Evolutionary conservation across 108 stramenopile genomes (phyloP).

Genomic region (Epithemia pelagica): DNA sequence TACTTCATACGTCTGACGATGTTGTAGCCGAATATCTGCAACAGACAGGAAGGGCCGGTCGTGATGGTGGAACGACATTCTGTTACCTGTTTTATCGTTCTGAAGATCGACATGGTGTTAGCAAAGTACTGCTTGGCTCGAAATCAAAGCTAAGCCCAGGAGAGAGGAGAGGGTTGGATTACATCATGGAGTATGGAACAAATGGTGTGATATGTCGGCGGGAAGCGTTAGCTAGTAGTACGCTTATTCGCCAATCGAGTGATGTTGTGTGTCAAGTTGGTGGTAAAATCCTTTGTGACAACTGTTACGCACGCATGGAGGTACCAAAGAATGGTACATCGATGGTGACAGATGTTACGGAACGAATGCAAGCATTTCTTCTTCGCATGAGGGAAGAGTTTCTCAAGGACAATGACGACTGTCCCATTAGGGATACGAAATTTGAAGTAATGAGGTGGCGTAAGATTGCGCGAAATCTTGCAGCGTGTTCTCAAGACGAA

Average conservation of each 20-base stretch:
- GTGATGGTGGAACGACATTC: constrained; percentile 39
- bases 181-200: background rate
- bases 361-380: no score
- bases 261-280: background rate
- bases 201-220: background rate
- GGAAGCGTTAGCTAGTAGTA: background rate
- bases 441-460: no score
- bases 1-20: no score
- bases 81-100: constrained; percentile 32
- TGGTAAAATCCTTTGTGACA: background rate
- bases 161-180: background rate
- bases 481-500: no score
- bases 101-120: constrained; percentile 2
- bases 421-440: no score
- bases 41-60: constrained; percentile 63
- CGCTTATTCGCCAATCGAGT: background rate
- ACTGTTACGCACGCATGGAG: background rate
- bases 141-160: background rate
- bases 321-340: no score
- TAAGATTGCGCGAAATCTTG: no score
- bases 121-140: background rate
- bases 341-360: no score
- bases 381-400: no score
- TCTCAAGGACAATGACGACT: no score
- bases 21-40: constrained; percentile 36